Base-by-base conservation (phyloP, 2,329 filamentous ascomycete genomes). In the Sclerotinia borealis region DNA sequence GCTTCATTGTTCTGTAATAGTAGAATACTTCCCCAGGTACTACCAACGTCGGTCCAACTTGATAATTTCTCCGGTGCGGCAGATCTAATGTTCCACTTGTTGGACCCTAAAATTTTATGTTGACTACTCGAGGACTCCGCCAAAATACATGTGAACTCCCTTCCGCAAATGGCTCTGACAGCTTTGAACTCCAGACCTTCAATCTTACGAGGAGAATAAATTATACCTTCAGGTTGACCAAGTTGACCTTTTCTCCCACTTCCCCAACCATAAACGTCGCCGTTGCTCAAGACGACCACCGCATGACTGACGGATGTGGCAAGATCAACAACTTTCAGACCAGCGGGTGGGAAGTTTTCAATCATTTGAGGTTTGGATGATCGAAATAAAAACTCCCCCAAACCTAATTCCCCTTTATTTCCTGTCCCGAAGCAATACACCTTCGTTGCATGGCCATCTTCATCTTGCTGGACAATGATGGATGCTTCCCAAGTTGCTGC, bases 191-290 rank as follows among this genome's bases (percentile, higher is more conserved):
- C 73, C 25, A 84, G 74, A 2, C 78, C 77, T 19, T 78, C 76
- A 27, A 96, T 81, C 75, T 80, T 86, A 11, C 83, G 79, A 6
- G 92, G 92, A 19, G 71, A 72, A 76, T 83, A 81, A 2, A 88
- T 73, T 34, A 86, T 73, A 7, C 77, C 79, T 34, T 77, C 77
- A 0, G 82, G 81, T 48, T 79, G 76, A 0, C 92, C 93, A 1
- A 96, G 77, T 74, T 99, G 93, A 0, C 91, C 91, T 73, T 96
- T 95, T 29, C 92, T 84, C 17, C 90, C 88, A 70, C 86, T 91
- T 0, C 95, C 95, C 93, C 93, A 98, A 2, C 92, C 93, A 73
- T 90, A 96, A 1, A 88, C 87, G 19, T 89, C 82, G 0, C 93
- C 93, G 72, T 89, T 88, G 49, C 83, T 83, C 4, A 96, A 76